Conservation (phyloP, 495 filamentous ascomycete species). For the Penicillium angulare region DNA sequence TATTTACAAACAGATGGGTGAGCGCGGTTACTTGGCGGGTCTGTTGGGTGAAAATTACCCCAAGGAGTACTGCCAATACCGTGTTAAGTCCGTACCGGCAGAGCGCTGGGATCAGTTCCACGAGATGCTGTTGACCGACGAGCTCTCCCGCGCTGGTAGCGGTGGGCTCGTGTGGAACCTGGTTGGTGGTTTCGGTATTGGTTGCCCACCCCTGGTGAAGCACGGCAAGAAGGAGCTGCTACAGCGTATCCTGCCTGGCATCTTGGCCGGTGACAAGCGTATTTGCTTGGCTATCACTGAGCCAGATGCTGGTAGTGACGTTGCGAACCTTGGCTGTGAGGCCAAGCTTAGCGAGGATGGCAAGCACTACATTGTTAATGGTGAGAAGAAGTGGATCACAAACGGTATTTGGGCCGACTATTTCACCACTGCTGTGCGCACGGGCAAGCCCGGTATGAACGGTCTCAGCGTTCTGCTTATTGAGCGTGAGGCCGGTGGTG, state of each 20-base stretch:
- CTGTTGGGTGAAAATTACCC: constrained; percentile 80
- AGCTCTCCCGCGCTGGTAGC: constrained; percentile 81
- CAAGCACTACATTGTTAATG: constrained; percentile 99
- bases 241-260: constrained; percentile 78
- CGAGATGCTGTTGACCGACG: constrained; percentile 91
- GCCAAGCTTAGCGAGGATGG: constrained; percentile 90
- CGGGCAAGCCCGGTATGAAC: constrained; percentile 81
- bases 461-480: constrained; percentile 89
- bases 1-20: constrained; percentile 95
- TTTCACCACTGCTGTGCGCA: constrained; percentile 95
- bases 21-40: constrained; percentile 87
- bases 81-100: constrained; percentile 70
- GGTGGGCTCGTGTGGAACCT: constrained; percentile 99
- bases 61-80: constrained; percentile 63
- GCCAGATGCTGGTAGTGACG: constrained; percentile 80
- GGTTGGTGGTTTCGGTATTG: constrained; percentile 92
- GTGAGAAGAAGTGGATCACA: constrained; percentile 99
- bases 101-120: constrained; percentile 99
- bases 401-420: constrained; percentile 97
- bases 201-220: constrained; percentile 85
- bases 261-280: constrained; percentile 88
- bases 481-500: constrained; percentile 73
- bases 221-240: constrained; percentile 88
- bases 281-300: constrained; percentile 90
- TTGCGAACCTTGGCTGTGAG: constrained; percentile 92